Evolutionary conservation across 495 filamentous ascomycete species (phyloP).

Genomic region (Lindgomyces ingoldianus): DNA sequence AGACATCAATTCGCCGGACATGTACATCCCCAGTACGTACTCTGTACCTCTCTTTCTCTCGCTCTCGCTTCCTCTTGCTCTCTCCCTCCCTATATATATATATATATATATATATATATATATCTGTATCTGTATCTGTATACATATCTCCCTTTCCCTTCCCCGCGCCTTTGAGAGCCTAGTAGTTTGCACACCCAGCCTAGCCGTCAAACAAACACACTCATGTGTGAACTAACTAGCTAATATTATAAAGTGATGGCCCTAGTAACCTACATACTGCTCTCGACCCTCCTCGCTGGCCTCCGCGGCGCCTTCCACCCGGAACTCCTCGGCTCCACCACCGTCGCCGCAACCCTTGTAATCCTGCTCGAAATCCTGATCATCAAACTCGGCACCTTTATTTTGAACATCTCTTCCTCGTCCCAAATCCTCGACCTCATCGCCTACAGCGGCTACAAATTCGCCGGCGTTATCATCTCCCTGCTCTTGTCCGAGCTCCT

Average conservation of each 20-base stretch:
- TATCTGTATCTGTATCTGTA: too few species aligned
- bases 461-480: conserved; percentile 90
- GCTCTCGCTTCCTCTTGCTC: neutral
- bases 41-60: neutral
- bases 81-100: too few species aligned
- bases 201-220: too few species aligned
- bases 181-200: too few species aligned
- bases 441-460: conserved; percentile 98
- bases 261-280: conserved; percentile 92
- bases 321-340: conserved; percentile 84
- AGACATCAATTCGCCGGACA: conserved; percentile 96
- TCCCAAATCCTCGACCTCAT: conserved; percentile 87
- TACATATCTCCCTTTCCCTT: too few species aligned
- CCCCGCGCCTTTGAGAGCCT: too few species aligned
- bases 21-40: conserved; percentile 81
- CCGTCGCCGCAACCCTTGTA: conserved; percentile 77
- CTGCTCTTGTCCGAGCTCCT: conserved; percentile 66
- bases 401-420: conserved; percentile 86
- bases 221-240: too few species aligned
- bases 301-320: conserved; percentile 92
- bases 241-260: conserved; percentile 75
- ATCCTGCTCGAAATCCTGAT: conserved; percentile 83
- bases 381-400: conserved; percentile 88
- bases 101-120: too few species aligned
- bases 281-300: conserved; percentile 85